Evolutionary conservation across 2,329 filamentous ascomycete genomes (phyloP).

Genomic region (Pseudogymnoascus sp.): DNA sequence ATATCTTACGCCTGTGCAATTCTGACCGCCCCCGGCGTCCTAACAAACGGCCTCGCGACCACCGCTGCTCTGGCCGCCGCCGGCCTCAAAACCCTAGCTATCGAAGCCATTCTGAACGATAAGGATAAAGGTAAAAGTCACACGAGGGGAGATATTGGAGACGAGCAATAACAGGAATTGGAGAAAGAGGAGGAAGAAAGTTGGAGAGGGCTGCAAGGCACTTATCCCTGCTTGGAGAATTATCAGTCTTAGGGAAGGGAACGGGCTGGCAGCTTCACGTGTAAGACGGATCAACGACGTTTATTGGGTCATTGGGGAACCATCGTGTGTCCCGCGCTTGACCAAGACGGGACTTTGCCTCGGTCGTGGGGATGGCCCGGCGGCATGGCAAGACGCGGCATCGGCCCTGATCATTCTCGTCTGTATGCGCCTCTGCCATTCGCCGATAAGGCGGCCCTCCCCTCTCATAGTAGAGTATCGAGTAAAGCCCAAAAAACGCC

Average conservation of each 20-base stretch:
- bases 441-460: neutral
- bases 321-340: neutral
- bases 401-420: neutral
- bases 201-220: neutral
- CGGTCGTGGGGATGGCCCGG: neutral
- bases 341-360: constrained; percentile 1
- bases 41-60: constrained; percentile 31
- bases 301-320: constrained; percentile 4
- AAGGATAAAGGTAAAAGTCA: neutral
- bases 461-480: neutral
- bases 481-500: neutral
- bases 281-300: neutral
- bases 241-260: constrained; percentile 3
- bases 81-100: constrained; percentile 38
- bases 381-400: neutral
- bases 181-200: neutral
- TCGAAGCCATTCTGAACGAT: constrained; percentile 35
- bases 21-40: constrained; percentile 29
- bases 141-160: neutral
- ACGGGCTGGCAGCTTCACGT: neutral
- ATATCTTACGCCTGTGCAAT: constrained; percentile 33
- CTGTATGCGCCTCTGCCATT: neutral
- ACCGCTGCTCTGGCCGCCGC: constrained; percentile 31
- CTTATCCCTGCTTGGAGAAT: constrained; percentile 4
- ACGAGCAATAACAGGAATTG: neutral